Base-by-base conservation (phyloP, 2,329 filamentous ascomycete genomes). In the Colletotrichum orchidophilum region DNA sequence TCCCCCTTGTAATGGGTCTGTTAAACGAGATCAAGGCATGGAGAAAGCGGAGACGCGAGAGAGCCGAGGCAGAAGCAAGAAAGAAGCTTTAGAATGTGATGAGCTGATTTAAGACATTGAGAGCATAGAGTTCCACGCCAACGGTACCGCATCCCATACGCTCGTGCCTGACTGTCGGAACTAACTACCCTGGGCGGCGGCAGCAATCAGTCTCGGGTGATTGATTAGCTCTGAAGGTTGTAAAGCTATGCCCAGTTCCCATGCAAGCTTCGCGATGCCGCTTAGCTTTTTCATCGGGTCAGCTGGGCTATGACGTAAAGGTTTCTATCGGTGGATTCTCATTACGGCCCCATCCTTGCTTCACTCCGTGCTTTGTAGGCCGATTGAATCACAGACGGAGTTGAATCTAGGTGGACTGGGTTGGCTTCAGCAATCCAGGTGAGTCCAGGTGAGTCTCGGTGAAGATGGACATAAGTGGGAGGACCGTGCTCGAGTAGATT, bases 1-100 rank as follows among this genome's bases (percentile, higher is more conserved):
- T 98, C 13, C 96, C 96, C 46, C 83, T 99, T 60, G 80, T 98
- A 7, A 93, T 98, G 88, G 93, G 93, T 4, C 84, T 94, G 31
- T 75, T 97, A 54, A 97, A 95, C 76, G 95, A 98, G 84, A 58
- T 96, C 21, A 94, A 91, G 82, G 88, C 86, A 55, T 89, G 88
- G 84, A 79, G 84, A 72, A 84, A 83, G 75, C 83, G 84, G 74
- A 84, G 83, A 74, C 83, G 79, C 75, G 84, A 86, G 74, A 83
- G 75, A 75, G 81, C 80, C 0, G 81, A 83, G 73, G 73, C 75
- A 33, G 81, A 78, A 52, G 79, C 78, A 0, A 77, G 67, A 66
- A 82, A 80, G 70, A 81, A 81, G 68, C 18, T 68, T 21, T 71
- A 63, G 66, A 39, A 42, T 21, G 39, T 24, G 78, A 80, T 18